Evolutionary conservation across 2,329 filamentous ascomycete species (phyloP).

Genomic region (Stylonectria norvegica): DNA sequence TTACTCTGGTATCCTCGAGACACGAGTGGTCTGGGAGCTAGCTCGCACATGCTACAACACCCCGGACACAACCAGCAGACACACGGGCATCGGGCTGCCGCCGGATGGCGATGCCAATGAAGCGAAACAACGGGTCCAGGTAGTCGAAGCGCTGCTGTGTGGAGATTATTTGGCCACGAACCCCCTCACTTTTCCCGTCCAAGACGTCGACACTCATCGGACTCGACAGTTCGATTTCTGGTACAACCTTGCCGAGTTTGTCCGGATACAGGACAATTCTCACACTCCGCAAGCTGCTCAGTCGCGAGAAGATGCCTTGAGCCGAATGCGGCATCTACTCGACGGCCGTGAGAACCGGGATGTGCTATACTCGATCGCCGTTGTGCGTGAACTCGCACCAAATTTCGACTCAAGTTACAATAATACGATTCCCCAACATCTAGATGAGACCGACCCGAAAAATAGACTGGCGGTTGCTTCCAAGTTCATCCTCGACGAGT

Average conservation of each 20-base stretch:
- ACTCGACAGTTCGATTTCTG: constrained; percentile 75
- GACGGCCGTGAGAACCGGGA: constrained; percentile 84
- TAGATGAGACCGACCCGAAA: constrained; percentile 64
- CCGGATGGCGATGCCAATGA: constrained; percentile 58
- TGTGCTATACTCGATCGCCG: constrained; percentile 83
- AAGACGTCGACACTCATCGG: constrained; percentile 51
- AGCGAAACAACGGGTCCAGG: constrained; percentile 66
- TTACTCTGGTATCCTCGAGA: constrained; percentile 54
- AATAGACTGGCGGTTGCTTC: constrained; percentile 66
- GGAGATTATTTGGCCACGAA: constrained; percentile 63
- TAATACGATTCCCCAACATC: constrained; percentile 53
- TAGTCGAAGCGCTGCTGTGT: constrained; percentile 73
- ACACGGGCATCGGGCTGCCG: constrained; percentile 37
- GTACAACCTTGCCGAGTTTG: constrained; percentile 68
- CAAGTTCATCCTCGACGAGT: constrained; percentile 65
- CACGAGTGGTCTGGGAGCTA: constrained; percentile 58
- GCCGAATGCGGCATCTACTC: constrained; percentile 64
- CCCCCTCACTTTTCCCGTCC: constrained; percentile 50
- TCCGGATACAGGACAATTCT: constrained; percentile 57
- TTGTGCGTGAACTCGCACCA: constrained; percentile 71
- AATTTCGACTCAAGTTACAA: constrained; percentile 59
- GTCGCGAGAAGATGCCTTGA: constrained; percentile 63
- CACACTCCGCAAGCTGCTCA: constrained; percentile 40
- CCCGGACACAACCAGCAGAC: constrained; percentile 29
- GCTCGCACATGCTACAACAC: constrained; percentile 46